Base-by-base conservation (phyloP, 2,329 filamentous ascomycete genomes). In the Ophiocordyceps camponoti-rufipedis region DNA sequence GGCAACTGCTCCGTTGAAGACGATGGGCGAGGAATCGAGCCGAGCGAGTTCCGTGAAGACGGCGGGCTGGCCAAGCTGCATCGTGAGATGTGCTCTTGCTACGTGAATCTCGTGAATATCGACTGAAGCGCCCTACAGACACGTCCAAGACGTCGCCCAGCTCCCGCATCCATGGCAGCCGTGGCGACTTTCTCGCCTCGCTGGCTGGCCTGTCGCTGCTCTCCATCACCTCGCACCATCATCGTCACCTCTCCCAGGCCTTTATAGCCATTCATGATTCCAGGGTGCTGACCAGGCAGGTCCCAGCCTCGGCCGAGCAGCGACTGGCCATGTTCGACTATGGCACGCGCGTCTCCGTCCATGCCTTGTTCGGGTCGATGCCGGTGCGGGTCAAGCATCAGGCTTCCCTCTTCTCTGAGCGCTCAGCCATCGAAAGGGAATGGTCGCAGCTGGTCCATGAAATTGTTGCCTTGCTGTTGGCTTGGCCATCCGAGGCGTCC, bases 331-430 rank as follows among this genome's bases (percentile, higher is more conserved):
- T 62, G 33, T 72, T 70, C 46, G 59, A 66, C 18, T 77, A 85
- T 63, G 89, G 89, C 5, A 94, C 88, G 0, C 74, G 76, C 28
- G 78, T 89, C 2, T 72, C 71, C 0, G 81, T 94, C 6, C 75
- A 80, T 46, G 80, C 94, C 58, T 66, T 95, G 1, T 96, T 95
- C 61, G 87, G 88, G 0, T 82, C 80, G 48, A 85, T 95, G 75
- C 87, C 89, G 0, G 89, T 95, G 12, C 78, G 89, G 13, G 80
- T 93, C 28, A 94, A 91, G 57, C 83, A 87, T 53, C 74, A 87
- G 50, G 74, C 78, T 0, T 53, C 74, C 0, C 52, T 77, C 3
- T 62, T 67, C 50, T 58, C 69, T 38, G 65, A 75, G 54, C 69
- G 67, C 52, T 51, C 68, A 11, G 56, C 66, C 23, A 66, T 79